Base-by-base conservation (phyloP, 2,329 filamentous ascomycete genomes). In the Penicillium digitatum region DNA sequence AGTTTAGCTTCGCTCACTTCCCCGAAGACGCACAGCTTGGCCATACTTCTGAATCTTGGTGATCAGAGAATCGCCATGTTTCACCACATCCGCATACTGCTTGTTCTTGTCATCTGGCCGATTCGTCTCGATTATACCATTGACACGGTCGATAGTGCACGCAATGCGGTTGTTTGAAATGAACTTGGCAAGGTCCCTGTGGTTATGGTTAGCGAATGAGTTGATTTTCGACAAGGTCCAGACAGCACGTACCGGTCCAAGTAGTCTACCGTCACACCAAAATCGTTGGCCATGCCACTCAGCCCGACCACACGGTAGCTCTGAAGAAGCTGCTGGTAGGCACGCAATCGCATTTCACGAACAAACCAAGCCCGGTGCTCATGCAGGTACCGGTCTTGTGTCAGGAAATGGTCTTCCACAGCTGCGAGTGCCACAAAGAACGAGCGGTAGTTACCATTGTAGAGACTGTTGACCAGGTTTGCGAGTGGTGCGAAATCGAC, bases 41-140 rank as follows among this genome's bases (percentile, higher is more conserved):
- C 94, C 94, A 74, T 99, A 99, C 82, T 99, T 99, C 79, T 99
- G 94, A 65, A 99, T 81, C 82, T 99, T 99, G 55, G 94, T 99
- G 73, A 99, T 97, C 60, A 99, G 82, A 76, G 95, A 89, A 75
- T 99, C 94, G 31, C 94, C 94, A 73, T 97, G 94, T 79, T 94
- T 94, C 58, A 99, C 91, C 35, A 97, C 91, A 67, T 99, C 94
- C 67, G 92, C 89, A 77, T 99, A 99, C 79, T 99, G 94, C 83
- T 96, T 96, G 82, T 97, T 97, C 86, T 99, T 99, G 79, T 96
- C 92, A 72, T 97, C 94, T 9, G 93, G 92, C 52, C 94, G 84
- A 79, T 96, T 96, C 42, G 94, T 99, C 82, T 97, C 94, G 68
- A 99, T 97, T 65, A 97, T 89, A 63, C 93, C 94, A 56, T 92